Percentiles rank a stretch among this genome's conserved stretches.
Conservation (phyloP, 176 grass and related monocot genomes). For the Puccinellia tenuiflora region DNA sequence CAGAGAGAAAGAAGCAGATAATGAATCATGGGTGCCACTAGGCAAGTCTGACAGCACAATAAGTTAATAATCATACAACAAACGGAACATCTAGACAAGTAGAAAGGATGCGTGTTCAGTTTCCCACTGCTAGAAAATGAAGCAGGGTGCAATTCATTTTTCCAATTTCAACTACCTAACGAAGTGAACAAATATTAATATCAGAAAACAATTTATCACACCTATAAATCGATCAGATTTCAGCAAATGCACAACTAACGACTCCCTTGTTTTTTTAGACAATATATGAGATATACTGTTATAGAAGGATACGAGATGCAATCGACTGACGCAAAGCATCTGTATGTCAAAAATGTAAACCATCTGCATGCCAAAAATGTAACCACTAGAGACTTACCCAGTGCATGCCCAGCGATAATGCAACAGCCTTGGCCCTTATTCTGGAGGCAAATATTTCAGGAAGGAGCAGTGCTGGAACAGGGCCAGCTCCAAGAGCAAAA, state of each 20-base stretch:
- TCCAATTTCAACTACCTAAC: background rate
- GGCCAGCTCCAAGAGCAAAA: conserved; percentile 94
- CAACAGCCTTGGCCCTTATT: conserved; percentile 98
- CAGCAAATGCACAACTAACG: background rate
- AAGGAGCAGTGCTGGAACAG: conserved; percentile 94
- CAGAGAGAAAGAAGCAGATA: background rate
- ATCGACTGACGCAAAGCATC: background rate
- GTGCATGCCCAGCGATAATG: conserved; percentile 96
- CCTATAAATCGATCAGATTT: background rate
- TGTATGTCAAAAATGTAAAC: too few relatives aligned
- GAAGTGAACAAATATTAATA: background rate
- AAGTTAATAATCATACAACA: background rate
- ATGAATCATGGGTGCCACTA: background rate
- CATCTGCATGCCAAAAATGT: too few relatives aligned
- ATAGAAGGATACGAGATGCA: background rate
- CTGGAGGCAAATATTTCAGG: conserved; percentile 98
- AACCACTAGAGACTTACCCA: conserved; percentile 62
- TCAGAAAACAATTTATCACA: background rate
- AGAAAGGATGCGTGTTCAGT: background rate
- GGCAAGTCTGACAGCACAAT: background rate
- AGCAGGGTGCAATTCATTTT: background rate
- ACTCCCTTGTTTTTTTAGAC: background rate
- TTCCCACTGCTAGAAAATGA: background rate
- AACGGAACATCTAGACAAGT: background rate
- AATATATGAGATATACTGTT: background rate